A percentile compares a stretch with the other conserved stretches of the same genome.
Conservation (phyloP, 495 filamentous ascomycete genomes). For the Eremomyces bilateralis region DNA sequence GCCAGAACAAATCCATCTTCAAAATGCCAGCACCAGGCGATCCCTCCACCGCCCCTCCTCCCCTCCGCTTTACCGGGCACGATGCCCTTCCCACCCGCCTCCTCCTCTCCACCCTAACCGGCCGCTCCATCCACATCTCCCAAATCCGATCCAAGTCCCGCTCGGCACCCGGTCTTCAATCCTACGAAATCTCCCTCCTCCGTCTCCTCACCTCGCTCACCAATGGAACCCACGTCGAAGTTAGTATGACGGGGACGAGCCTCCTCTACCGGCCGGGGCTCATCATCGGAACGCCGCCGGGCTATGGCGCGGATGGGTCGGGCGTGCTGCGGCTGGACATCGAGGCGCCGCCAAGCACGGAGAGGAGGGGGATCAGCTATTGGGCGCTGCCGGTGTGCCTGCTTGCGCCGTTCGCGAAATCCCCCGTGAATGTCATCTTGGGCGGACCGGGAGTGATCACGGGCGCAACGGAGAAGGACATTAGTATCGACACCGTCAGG, state of each 20-base stretch:
- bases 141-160: conserved; percentile 74
- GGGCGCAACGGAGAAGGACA: conserved; percentile 52
- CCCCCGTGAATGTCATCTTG: conserved; percentile 68
- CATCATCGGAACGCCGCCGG: conserved; percentile 56
- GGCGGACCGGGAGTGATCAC: conserved; percentile 89
- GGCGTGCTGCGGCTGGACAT: conserved; percentile 62
- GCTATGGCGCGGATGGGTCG: conserved; percentile 42
- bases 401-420: conserved; percentile 82
- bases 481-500: conserved; percentile 78
- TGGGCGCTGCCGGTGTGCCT: conserved; percentile 77
- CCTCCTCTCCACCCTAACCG: conserved; percentile 77
- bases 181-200: conserved; percentile 86
- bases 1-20: too few relatives aligned
- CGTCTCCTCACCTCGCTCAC: conserved; percentile 86
- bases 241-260: conserved; percentile 84
- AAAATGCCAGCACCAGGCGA: too few relatives aligned
- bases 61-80: conserved; percentile 57
- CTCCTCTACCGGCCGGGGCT: conserved; percentile 80
- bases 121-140: conserved; percentile 71
- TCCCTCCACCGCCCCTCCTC: too few relatives aligned
- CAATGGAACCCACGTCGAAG: conserved; percentile 85
- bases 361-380: conserved; percentile 62
- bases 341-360: conserved; percentile 33
- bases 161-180: conserved; percentile 66
- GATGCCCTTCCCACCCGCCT: conserved; percentile 65